Percentiles rank a stretch among this genome's conserved stretches.
Conservation (phyloP, 108 stramenopile species). For the Cyclotella cryptica region DNA sequence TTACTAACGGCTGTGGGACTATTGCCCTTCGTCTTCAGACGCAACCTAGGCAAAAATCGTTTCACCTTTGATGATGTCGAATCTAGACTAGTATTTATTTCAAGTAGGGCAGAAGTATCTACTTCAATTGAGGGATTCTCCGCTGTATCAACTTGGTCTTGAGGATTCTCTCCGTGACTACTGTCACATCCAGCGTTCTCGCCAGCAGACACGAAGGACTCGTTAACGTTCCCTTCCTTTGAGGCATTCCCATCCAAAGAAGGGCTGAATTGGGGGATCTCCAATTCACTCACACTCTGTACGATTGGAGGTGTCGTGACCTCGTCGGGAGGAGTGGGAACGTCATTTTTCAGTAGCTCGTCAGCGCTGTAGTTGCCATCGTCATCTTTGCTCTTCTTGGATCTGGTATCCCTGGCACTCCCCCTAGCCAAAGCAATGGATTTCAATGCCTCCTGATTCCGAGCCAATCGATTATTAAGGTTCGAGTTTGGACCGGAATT, state of each 20-base stretch:
- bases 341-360: background rate
- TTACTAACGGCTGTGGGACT: background rate
- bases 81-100: background rate
- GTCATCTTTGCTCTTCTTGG: background rate
- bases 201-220: background rate
- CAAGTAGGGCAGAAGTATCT: background rate
- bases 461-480: background rate
- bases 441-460: constrained; percentile 1
- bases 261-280: background rate
- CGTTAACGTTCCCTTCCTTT: background rate
- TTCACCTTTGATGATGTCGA: background rate
- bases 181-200: background rate
- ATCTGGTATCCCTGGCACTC: background rate
- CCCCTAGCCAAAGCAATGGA: constrained; percentile 7
- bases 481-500: background rate
- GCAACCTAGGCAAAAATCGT: constrained; percentile 6
- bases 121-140: background rate
- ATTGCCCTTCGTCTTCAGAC: background rate
- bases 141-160: too few relatives aligned
- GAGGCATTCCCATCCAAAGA: background rate
- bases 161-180: background rate
- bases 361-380: background rate
- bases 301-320: background rate
- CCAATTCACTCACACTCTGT: constrained; percentile 11
- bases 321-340: background rate